Percentiles rank a stretch among this genome's conserved stretches.
These are phyloP conservation scores for Geotrichum siamense DNA, from an alignment of 1,139 yeast species.

Conservation along the genomic window DNA sequence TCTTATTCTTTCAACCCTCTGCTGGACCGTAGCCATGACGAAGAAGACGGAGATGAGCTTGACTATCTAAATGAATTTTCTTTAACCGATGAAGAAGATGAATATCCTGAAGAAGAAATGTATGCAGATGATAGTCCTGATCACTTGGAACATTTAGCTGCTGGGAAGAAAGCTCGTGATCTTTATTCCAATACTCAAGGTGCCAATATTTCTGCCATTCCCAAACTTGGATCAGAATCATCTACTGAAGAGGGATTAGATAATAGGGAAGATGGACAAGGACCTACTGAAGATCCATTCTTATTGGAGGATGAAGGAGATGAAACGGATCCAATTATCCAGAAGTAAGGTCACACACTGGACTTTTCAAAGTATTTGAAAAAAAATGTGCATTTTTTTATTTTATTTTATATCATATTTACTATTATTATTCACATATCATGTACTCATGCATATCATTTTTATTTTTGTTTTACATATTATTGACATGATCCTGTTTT, in stretches of 20 bases:
- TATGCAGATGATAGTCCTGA: not conserved
- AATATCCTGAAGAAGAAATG: conserved; percentile 12
- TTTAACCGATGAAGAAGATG: conserved; percentile 17
- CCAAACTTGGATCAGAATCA: not conserved
- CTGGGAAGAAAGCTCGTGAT: conserved; percentile 23
- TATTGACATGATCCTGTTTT: no score
- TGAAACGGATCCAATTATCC: not conserved
- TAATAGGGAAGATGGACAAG: not conserved
- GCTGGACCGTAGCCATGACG: conserved; percentile 6
- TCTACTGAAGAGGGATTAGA: not conserved
- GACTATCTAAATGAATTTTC: conserved; percentile 20
- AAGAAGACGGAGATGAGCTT: conserved; percentile 18
- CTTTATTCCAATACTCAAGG: conserved; percentile 19
- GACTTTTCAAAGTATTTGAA: not conserved
- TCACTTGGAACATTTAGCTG: conserved; percentile 9
- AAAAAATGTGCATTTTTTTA: not conserved
- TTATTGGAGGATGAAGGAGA: not conserved
- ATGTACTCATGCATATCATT: not conserved
- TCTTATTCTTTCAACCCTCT: conserved; percentile 21
- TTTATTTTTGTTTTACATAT: not conserved
- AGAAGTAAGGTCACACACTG: not conserved
- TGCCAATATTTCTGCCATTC: not conserved
- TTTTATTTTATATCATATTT: not conserved
- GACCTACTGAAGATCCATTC: not conserved
- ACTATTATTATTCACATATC: not conserved